Conservation (phyloP, 495 filamentous ascomycete genomes). For the Melanomma pulvis-pyrius region DNA sequence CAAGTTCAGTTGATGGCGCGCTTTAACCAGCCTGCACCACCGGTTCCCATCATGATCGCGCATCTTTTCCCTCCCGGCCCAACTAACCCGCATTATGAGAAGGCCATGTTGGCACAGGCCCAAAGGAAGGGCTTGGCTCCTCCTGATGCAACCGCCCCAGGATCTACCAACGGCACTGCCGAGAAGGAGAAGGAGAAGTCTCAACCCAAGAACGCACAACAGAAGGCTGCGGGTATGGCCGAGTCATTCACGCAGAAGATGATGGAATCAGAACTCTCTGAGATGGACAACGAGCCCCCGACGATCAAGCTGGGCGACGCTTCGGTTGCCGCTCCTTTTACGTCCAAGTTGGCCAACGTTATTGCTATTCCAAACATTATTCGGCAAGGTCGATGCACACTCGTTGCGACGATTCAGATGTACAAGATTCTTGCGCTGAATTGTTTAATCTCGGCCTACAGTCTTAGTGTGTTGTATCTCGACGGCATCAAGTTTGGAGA, state of each 20-base stretch:
- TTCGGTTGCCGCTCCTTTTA: slow-evolving; percentile 95
- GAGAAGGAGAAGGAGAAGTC: slow-evolving; percentile 8
- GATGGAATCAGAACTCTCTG: slow-evolving; percentile 88
- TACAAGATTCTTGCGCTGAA: slow-evolving; percentile 99
- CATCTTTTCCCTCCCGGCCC: slow-evolving; percentile 93
- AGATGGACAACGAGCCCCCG: slow-evolving; percentile 74
- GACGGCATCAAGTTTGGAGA: slow-evolving; percentile 99
- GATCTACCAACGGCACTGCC: slow-evolving; percentile 42
- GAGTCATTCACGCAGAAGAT: slow-evolving; percentile 85
- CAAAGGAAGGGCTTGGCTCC: slow-evolving; percentile 65
- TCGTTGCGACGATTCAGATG: slow-evolving; percentile 99
- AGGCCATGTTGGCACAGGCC: slow-evolving; percentile 83
- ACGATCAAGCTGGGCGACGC: slow-evolving; percentile 97
- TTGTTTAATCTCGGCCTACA: slow-evolving; percentile 98
- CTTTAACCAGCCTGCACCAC: slow-evolving; percentile 89
- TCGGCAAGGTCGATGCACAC: slow-evolving; percentile 91
- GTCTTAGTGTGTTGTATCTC: slow-evolving; percentile 90
- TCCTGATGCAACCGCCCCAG: slow-evolving; percentile 46
- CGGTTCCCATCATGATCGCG: slow-evolving; percentile 85
- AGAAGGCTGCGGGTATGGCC: slow-evolving; percentile 74
- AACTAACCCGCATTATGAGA: slow-evolving; percentile 91
- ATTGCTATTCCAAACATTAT: slow-evolving; percentile 98
- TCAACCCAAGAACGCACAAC: slow-evolving; percentile 57
- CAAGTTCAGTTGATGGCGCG: slow-evolving; percentile 85
- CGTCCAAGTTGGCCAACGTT: slow-evolving; percentile 95